A percentile compares a stretch with the other conserved stretches of the same genome.
Conservation (phyloP, 768 basidiomycete species). For the Termitomyces sp. region DNA sequence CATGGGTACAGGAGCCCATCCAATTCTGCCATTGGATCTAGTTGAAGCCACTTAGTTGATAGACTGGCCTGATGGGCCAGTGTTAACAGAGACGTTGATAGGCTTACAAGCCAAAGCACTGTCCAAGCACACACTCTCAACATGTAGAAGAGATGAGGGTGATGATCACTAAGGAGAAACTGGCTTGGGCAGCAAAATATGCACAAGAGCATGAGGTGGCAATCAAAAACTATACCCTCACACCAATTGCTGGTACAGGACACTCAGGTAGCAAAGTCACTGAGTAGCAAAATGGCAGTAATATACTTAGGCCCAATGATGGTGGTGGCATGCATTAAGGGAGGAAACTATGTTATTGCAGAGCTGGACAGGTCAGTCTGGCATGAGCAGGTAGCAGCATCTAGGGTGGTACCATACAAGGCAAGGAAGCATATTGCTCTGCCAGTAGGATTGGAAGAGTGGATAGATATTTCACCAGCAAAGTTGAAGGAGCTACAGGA, state of each 20-base stretch:
- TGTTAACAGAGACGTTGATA: neutral
- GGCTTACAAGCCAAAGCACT: neutral
- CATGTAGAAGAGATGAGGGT: too few species aligned
- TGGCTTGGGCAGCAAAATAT: neutral
- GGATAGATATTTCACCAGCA: too few species aligned
- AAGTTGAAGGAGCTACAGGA: too few species aligned
- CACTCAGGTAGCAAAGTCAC: neutral
- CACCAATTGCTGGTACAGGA: neutral
- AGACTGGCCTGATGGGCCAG: neutral
- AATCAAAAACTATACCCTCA: neutral
- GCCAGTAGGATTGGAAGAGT: too few species aligned
- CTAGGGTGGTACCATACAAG: neutral
- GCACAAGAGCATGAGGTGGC: neutral
- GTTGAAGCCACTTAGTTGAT: neutral
- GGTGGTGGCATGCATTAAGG: neutral
- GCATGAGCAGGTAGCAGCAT: neutral
- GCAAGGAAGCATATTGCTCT: too few species aligned
- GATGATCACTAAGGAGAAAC: neutral
- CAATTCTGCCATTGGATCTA: neutral
- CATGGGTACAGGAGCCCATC: neutral
- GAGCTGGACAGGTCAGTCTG: neutral
- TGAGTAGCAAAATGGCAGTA: neutral
- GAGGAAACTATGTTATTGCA: neutral
- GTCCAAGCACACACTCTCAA: too few species aligned
- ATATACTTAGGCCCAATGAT: neutral